phyloP scores from a whole-genome alignment of 163 green algal genomes.

The Chlamydomonas reinhardtii region DNA sequence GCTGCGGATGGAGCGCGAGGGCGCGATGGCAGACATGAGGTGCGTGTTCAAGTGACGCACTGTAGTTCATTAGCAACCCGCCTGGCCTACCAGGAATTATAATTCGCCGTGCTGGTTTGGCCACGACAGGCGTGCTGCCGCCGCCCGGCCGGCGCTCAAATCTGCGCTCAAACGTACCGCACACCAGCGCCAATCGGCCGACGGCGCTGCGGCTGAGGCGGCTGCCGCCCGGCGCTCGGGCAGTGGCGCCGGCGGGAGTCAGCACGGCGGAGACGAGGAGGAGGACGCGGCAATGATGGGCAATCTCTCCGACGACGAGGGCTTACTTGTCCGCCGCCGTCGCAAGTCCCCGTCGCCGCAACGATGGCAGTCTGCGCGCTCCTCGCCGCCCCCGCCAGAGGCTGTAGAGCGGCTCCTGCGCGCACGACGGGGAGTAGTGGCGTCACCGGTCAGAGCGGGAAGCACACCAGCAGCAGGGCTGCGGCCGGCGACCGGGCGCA shows the following conservation, averaged over 20 bases:
- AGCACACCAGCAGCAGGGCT: neutral
- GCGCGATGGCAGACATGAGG: slow-evolving; percentile 28
- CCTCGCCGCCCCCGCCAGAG: slow-evolving; percentile 10
- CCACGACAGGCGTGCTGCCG: neutral
- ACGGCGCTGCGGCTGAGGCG: too few relatives aligned
- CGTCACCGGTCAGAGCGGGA: neutral
- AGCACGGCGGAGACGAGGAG: neutral
- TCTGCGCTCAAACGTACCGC: slow-evolving; percentile 1
- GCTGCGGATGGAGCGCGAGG: slow-evolving; percentile 34
- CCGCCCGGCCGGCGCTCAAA: slow-evolving; percentile 13
- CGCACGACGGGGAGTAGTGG: neutral
- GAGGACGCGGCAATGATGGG: neutral
- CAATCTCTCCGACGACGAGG: too few relatives aligned
- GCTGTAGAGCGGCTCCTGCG: slow-evolving; percentile 9
- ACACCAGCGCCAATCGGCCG: neutral
- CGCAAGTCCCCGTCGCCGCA: neutral
- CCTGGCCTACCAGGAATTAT: too few relatives aligned
- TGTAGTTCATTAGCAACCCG: neutral
- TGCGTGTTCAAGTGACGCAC: neutral
- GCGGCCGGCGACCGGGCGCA: neutral
- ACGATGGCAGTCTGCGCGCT: slow-evolving; percentile 20
- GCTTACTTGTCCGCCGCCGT: neutral
- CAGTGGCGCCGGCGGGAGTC: too few relatives aligned
- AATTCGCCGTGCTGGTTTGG: too few relatives aligned
- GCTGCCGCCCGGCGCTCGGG: too few relatives aligned